phyloP scores from a whole-genome alignment of 768 basidiomycete species.

The Tremella fuciformis region DNA sequence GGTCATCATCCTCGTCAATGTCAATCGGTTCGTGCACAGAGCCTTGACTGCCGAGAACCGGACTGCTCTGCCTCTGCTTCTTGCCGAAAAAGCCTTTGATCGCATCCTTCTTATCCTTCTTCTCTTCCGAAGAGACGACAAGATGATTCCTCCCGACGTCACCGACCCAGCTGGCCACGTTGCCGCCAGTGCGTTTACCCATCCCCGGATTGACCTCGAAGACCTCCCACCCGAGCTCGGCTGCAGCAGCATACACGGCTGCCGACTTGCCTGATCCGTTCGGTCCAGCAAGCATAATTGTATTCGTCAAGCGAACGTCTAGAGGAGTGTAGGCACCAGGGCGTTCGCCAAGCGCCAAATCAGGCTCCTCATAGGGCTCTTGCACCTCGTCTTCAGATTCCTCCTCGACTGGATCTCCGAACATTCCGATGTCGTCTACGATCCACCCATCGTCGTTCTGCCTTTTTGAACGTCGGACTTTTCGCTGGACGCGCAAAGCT shows the following conservation, averaged over 20 bases:
- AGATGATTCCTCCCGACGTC: slow-evolving; percentile 92
- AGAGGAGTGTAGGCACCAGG: slow-evolving; percentile 29
- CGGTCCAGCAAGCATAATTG: slow-evolving; percentile 79
- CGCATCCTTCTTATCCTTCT: not conserved
- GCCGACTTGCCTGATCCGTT: slow-evolving; percentile 86
- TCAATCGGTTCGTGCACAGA: slow-evolving; percentile 19
- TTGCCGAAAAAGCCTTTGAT: slow-evolving; percentile 5
- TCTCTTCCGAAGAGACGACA: slow-evolving; percentile 54
- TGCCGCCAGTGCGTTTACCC: slow-evolving; percentile 78
- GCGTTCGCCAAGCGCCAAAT: slow-evolving; percentile 17
- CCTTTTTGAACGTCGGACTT: slow-evolving; percentile 30
- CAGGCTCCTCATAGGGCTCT: slow-evolving; percentile 23
- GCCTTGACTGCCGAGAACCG: slow-evolving; percentile 17
- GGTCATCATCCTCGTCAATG: slow-evolving; percentile 15
- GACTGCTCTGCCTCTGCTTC: not conserved
- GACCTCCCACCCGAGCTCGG: slow-evolving; percentile 90
- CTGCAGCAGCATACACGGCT: slow-evolving; percentile 86
- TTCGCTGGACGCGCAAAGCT: slow-evolving; percentile 36
- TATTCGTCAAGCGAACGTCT: slow-evolving; percentile 64
- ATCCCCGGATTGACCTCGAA: slow-evolving; percentile 96
- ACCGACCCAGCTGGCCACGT: slow-evolving; percentile 75
- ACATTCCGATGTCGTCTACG: slow-evolving; percentile 46
- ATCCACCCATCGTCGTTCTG: slow-evolving; percentile 47
- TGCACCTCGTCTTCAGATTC: slow-evolving; percentile 24
- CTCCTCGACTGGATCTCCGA: slow-evolving; percentile 23